phyloP scores from a whole-genome alignment of 2,329 filamentous ascomycete genomes.

The Podosphaera fusca region DNA sequence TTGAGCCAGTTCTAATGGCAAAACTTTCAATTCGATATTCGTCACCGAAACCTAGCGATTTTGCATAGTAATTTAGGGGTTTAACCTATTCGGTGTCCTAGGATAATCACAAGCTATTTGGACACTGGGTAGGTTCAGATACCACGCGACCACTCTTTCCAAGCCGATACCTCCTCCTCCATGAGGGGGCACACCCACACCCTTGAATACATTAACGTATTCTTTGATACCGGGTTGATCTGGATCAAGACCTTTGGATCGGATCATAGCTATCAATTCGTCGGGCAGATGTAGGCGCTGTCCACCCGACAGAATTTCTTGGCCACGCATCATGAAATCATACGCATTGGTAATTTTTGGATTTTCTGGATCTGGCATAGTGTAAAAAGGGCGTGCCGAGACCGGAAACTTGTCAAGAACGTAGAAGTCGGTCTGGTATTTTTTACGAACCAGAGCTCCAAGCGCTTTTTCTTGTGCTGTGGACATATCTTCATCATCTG shows the following conservation, averaged over 20 bases:
- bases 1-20: too few relatives aligned
- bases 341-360: constrained; percentile 41
- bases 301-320: constrained; percentile 80
- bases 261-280: constrained; percentile 56
- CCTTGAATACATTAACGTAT: constrained; percentile 61
- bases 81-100: constrained; percentile 33
- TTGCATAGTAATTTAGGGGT: constrained; percentile 19
- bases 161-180: constrained; percentile 77
- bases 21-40: too few relatives aligned
- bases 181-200: constrained; percentile 71
- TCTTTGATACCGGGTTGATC: constrained; percentile 56
- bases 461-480: constrained; percentile 77
- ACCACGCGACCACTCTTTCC: constrained; percentile 59
- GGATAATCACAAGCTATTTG: constrained; percentile 35
- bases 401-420: constrained; percentile 92
- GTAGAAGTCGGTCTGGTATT: constrained; percentile 91
- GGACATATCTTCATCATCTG: constrained; percentile 56
- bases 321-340: constrained; percentile 79
- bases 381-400: constrained; percentile 73
- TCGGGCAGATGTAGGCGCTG: constrained; percentile 71
- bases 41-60: neutral
- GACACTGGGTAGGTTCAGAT: constrained; percentile 33
- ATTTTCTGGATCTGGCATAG: constrained; percentile 51
- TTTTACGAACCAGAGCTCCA: constrained; percentile 62
- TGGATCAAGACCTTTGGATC: constrained; percentile 60